These are phyloP conservation scores for Mycogone perniciosa DNA, from an alignment of 2,329 filamentous ascomycete species.

Conservation along the genomic window DNA sequence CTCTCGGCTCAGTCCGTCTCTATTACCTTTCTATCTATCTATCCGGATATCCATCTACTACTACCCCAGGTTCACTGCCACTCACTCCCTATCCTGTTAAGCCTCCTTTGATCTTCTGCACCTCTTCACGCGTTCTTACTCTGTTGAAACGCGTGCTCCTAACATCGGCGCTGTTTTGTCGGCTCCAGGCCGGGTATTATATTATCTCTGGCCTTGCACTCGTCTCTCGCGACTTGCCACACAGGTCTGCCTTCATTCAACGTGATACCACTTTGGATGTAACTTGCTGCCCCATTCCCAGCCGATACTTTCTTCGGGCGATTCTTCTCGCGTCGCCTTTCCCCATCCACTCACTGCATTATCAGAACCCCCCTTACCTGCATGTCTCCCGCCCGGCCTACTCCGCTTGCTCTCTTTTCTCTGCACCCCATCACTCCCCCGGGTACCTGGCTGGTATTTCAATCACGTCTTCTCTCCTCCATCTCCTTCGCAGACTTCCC, in stretches of 20 bases:
- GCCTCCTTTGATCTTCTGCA: conserved; percentile 4
- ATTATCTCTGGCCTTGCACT: not conserved
- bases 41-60: no score
- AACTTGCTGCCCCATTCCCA: conserved; percentile 27
- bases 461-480: conserved; percentile 22
- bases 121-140: not conserved
- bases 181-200: no score
- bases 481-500: conserved; percentile 20
- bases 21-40: conserved; percentile 16
- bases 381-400: conserved; percentile 41
- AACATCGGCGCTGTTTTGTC: not conserved
- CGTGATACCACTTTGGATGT: conserved; percentile 31
- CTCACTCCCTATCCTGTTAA: conserved; percentile 9
- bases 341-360: conserved; percentile 27
- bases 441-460: conserved; percentile 24
- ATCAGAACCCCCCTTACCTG: conserved; percentile 36
- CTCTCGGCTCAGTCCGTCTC: conserved; percentile 18
- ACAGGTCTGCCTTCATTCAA: conserved; percentile 19
- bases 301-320: conserved; percentile 22
- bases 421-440: conserved; percentile 31
- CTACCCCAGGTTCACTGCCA: no score
- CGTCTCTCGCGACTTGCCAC: not conserved
- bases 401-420: conserved; percentile 33
- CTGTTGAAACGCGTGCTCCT: not conserved
- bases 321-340: conserved; percentile 27